phyloP scores from a whole-genome alignment of 1,139 yeast species.

The Cylindricascospora bacillispora region DNA sequence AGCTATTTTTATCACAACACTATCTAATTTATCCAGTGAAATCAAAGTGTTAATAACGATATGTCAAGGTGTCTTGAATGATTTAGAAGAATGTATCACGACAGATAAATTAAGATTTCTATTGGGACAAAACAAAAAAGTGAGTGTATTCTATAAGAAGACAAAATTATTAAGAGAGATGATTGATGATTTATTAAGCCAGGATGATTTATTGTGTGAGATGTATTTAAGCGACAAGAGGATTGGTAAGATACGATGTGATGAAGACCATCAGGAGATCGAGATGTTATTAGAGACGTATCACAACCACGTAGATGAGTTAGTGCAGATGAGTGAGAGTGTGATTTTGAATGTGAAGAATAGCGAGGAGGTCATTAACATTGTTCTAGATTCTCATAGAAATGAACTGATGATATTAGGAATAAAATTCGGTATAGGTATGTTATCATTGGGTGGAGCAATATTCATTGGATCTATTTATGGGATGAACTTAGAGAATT shows the following conservation, averaged over 20 bases:
- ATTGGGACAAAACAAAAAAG: slow-evolving; percentile 66
- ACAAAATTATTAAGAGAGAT: slow-evolving; percentile 74
- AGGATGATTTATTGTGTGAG: slow-evolving; percentile 62
- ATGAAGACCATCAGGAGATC: slow-evolving; percentile 48
- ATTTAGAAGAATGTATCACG: slow-evolving; percentile 76
- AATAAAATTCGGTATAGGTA: slow-evolving; percentile 52
- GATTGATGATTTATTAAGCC: slow-evolving; percentile 76
- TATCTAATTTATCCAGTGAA: slow-evolving; percentile 76
- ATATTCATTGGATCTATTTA: slow-evolving; percentile 63
- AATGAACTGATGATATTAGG: slow-evolving; percentile 67
- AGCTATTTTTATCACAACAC: slow-evolving; percentile 71
- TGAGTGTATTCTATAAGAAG: slow-evolving; percentile 74
- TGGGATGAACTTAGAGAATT: slow-evolving; percentile 73
- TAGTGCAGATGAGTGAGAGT: slow-evolving; percentile 66
- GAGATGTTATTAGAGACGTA: slow-evolving; percentile 68
- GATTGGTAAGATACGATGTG: slow-evolving; percentile 11
- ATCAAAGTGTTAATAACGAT: slow-evolving; percentile 59
- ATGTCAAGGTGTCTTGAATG: slow-evolving; percentile 68
- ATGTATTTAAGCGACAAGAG: slow-evolving; percentile 47
- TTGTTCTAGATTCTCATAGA: slow-evolving; percentile 66
- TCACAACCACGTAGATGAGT: slow-evolving; percentile 66
- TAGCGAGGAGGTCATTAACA: slow-evolving; percentile 71
- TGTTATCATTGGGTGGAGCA: slow-evolving; percentile 45
- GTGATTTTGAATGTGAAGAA: slow-evolving; percentile 59
- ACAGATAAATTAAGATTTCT: slow-evolving; percentile 69